phyloP scores from a whole-genome alignment of 352 stramenopile genomes.

The Globisporangium perplexum region DNA sequence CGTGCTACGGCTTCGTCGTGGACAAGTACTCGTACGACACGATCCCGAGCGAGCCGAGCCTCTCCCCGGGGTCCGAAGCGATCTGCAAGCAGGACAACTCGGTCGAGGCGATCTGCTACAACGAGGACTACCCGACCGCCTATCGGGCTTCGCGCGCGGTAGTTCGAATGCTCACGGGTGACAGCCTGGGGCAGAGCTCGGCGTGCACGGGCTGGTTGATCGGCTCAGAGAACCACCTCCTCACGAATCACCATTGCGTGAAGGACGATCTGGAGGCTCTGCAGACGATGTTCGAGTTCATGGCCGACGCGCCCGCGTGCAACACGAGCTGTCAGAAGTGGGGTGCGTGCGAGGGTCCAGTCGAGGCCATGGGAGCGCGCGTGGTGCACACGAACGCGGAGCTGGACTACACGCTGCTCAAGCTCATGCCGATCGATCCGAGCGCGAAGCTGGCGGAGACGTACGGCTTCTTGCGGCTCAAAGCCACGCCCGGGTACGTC shows the following conservation, averaged over 20 bases:
- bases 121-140: conserved; percentile 18
- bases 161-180: conserved; percentile 43
- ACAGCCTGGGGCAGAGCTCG: conserved; percentile 19
- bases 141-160: conserved; percentile 42
- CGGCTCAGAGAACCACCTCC: conserved; percentile 47
- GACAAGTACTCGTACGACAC: conserved; percentile 47
- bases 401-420: conserved; percentile 63
- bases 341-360: conserved; percentile 34
- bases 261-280: conserved; percentile 28
- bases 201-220: conserved; percentile 62
- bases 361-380: conserved; percentile 33
- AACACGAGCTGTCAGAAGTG: conserved; percentile 25
- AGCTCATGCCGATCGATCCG: conserved; percentile 20
- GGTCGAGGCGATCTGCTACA: conserved; percentile 52
- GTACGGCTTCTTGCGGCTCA: conserved; percentile 58
- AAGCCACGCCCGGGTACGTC: conserved; percentile 20
- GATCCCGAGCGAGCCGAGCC: conserved; percentile 28
- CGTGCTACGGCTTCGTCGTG: conserved; percentile 53
- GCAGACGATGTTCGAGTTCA: conserved; percentile 52
- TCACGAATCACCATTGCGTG: conserved; percentile 79
- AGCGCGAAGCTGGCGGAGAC: conserved; percentile 26
- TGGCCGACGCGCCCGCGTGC: conserved; percentile 39
- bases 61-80: conserved; percentile 33
- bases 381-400: conserved; percentile 39
- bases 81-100: conserved; percentile 61